Base-by-base conservation (phyloP, 495 filamentous ascomycete species). In the Massariosphaeria phaeospora region DNA sequence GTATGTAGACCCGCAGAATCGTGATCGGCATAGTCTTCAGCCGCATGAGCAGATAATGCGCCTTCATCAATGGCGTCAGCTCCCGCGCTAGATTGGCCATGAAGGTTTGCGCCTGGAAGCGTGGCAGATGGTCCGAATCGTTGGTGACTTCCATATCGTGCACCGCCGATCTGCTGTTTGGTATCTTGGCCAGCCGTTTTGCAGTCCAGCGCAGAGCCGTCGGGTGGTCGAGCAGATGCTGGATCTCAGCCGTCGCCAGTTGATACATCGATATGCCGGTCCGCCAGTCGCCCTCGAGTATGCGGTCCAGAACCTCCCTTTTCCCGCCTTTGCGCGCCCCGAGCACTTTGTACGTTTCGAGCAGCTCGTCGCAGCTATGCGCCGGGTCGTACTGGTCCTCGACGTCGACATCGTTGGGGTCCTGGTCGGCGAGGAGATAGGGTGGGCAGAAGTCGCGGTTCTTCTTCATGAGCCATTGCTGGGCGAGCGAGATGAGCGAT, bases 281-380 rank as follows among this genome's bases (percentile, higher is more conserved):
- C 18, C 86, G 75, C 88, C 88, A 95, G 66, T 95, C 89, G 36
- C 86, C 86, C 52, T 90, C 84, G 0, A 85, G 59, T 33, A 95
- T 84, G 25, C 86, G 76, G 61, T 89, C 86, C 6, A 87, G 71
- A 3, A 91, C 77, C 64, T 95, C 88, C 40, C 82, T 75, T 59
- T 84, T 86, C 9, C 76, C 79, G 2, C 86, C 85, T 62, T 84
- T 89, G 20, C 79, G 71, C 8, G 69, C 67, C 30, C 72, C 71
- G 0, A 82, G 61, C 18, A 74, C 72, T 18, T 72, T 66, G 70
- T 91, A 93, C 31, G 76, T 71, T 35, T 83, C 77, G 11, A 76
- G 75, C 11, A 89, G 71, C 44, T 82, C 82, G 25, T 79, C 78
- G 42, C 84, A 67, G 11, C 79, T 83, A 17, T 74, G 67, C 0